Conservation (phyloP, 169 alveolate species). For the Plasmodium chabaudi region DNA sequence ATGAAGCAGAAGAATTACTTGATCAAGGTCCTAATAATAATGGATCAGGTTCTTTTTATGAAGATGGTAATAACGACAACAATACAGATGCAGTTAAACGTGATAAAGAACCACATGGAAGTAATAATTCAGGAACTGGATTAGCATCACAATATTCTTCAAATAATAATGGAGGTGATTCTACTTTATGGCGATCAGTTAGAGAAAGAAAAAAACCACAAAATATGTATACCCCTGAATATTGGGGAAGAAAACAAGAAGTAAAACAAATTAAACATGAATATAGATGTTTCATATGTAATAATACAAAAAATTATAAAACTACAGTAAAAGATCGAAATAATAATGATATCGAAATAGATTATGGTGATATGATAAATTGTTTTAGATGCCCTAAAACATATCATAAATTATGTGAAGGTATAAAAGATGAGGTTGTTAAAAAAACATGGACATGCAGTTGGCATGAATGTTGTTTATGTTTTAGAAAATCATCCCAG, state of each 20-base stretch:
- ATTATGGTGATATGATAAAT: slow-evolving; percentile 87
- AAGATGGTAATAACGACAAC: slow-evolving; percentile 16
- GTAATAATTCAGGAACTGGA: neutral
- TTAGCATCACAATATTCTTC: neutral
- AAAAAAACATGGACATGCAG: slow-evolving; percentile 92
- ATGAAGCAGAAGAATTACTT: slow-evolving; percentile 71
- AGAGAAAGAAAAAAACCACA: slow-evolving; percentile 85
- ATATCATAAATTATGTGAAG: slow-evolving; percentile 91
- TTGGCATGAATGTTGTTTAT: slow-evolving; percentile 94
- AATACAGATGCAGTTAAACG: neutral
- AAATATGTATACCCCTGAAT: slow-evolving; percentile 84
- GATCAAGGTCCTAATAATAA: slow-evolving; percentile 23
- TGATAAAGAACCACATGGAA: slow-evolving; percentile 3
- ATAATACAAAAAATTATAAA: slow-evolving; percentile 85
- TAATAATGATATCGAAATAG: slow-evolving; percentile 81
- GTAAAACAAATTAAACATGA: slow-evolving; percentile 89
- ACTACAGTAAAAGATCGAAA: slow-evolving; percentile 83
- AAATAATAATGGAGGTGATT: slow-evolving; percentile 18
- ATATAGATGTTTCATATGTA: slow-evolving; percentile 91
- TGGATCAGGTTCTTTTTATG: slow-evolving; percentile 7
- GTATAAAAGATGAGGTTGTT: slow-evolving; percentile 79
- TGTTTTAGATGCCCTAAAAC: slow-evolving; percentile 93
- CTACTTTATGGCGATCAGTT: slow-evolving; percentile 83
- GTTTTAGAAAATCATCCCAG: slow-evolving; percentile 92
- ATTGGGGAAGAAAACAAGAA: slow-evolving; percentile 86